Conservation (phyloP, 306 rosid genomes). For the Malus domestica region ASM211411v1 NC_041799.1:36441501-36442000, state of each 20-base stretch:
- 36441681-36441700: background rate
- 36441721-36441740: background rate
- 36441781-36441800: background rate
- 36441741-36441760: background rate
- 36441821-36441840: slow-evolving; percentile 48
- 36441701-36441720: background rate
- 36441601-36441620: background rate
- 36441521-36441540: slow-evolving; percentile 66
- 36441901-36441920: slow-evolving; percentile 34
- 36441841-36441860: slow-evolving; percentile 58
- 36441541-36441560: slow-evolving; percentile 49
- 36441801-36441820: background rate
- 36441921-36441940: background rate
- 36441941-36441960: background rate
- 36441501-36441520: slow-evolving; percentile 55
- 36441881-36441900: slow-evolving; percentile 69
- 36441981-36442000: background rate
- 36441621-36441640: background rate
- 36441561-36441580: background rate
- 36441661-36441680: background rate
- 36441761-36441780: background rate
- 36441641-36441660: background rate
- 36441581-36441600: background rate
- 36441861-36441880: slow-evolving; percentile 81
- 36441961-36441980: background rate